These are phyloP conservation scores for Mortierella claussenii DNA, from an alignment of 192 early-diverging fungal genomes.

Conservation along the genomic window DNA sequence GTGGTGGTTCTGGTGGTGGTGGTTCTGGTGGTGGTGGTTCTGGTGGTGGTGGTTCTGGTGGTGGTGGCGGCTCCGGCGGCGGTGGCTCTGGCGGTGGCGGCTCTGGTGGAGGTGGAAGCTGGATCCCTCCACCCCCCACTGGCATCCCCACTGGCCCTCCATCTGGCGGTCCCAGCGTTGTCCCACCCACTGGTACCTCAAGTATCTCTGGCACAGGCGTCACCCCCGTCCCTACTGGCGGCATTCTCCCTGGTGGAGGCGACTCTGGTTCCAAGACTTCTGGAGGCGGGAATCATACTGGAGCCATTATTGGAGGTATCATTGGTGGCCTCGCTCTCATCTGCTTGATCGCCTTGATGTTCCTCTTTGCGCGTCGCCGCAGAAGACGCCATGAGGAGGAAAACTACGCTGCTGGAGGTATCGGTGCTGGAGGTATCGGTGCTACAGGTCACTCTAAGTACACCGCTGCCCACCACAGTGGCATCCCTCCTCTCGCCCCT, in stretches of 20 bases:
- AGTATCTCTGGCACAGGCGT: background rate
- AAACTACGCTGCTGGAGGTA: background rate
- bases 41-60: background rate
- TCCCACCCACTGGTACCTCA: background rate
- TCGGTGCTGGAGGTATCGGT: background rate
- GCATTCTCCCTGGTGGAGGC: constrained; percentile 9
- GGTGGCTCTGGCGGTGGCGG: constrained; percentile 6
- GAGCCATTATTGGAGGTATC: constrained; percentile 31
- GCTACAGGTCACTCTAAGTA: constrained; percentile 5
- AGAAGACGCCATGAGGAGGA: constrained; percentile 25
- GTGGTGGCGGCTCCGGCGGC: constrained; percentile 1
- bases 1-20: constrained; percentile 3
- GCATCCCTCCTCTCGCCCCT: constrained; percentile 29
- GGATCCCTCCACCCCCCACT: constrained; percentile 21
- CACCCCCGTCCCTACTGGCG: constrained; percentile 14
- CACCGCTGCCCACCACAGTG: background rate
- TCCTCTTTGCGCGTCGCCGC: constrained; percentile 36
- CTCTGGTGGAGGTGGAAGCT: constrained; percentile 1
- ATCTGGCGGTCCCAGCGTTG: constrained; percentile 31
- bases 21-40: constrained; percentile 1
- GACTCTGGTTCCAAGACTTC: constrained; percentile 31
- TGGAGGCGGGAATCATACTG: constrained; percentile 9
- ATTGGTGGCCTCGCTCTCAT: constrained; percentile 28
- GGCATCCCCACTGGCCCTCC: constrained; percentile 30
- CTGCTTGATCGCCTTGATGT: constrained; percentile 38